Base-by-base conservation (phyloP, 116 monocot genomes). In the Zostera marina region DNA sequence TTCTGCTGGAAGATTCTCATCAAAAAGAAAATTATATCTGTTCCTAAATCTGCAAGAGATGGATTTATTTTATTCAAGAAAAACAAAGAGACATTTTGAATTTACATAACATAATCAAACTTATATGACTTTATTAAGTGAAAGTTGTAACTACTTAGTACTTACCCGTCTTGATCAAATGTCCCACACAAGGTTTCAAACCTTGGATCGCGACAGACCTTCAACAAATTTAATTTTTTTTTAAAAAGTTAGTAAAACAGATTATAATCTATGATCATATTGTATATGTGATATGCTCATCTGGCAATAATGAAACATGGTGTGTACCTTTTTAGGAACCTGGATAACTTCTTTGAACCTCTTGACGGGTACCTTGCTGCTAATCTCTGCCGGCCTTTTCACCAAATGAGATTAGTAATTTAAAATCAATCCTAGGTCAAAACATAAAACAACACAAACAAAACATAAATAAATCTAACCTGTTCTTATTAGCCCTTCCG, bases 131-230 rank as follows among this genome's bases (percentile, higher is more conserved):
- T 5, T 32, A 2, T 32, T 0, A 32, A 32, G 32, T 32, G 32
- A 32, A 5, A 5, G n/a, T n/a, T n/a, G n/a, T n/a, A n/a, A n/a
- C n/a, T n/a, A n/a, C n/a, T n/a, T n/a, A n/a, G n/a, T n/a, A 64
- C 41, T 63, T 76, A 93, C 92, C 87, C 84, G 42, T 83, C 84
- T 60, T 66, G 66, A 42, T 87, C 76, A 71, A 84, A 63, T 25
- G 55, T 64, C 61, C 92, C 92, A 73, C 76, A 79, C 63, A 93
- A 55, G 57, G 87, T 77, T 64, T 93, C 92, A 68, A 93, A 93
- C 22, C 92, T 67, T 72, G 92, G 92, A 72, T 93, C 87, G 22
- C 81, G 53, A 47, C 65, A 68, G 70, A 77, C 78, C 92, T 93
- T 56, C 42, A 65, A 19, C 41, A 55, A 40, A 44, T 44, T 7